Base-by-base conservation (phyloP, 768 basidiomycete genomes). In the Mycena olivaceomarginata region DNA sequence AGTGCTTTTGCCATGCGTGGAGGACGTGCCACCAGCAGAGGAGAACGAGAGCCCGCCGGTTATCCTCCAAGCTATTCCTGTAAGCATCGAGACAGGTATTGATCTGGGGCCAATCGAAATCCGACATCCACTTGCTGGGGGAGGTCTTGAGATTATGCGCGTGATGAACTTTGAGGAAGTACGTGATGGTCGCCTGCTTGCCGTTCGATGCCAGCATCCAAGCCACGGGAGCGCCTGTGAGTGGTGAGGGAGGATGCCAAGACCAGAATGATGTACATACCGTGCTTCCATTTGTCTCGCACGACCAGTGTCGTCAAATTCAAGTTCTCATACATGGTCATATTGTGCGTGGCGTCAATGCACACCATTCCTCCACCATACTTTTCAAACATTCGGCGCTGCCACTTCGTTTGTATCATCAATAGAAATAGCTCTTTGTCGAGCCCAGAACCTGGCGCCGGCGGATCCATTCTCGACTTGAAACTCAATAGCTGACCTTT, bases 291-390 rank as follows among this genome's bases (percentile, higher is more conserved):
- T n/a, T n/a, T n/a, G n/a, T n/a, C n/a, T n/a, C n/a, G n/a, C n/a
- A n/a, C n/a, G n/a, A n/a, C n/a, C n/a, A n/a, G n/a, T n/a, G n/a
- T n/a, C n/a, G n/a, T n/a, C n/a, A n/a, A n/a, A n/a, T n/a, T n/a
- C n/a, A n/a, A n/a, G n/a, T n/a, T n/a, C n/a, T n/a, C n/a, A n/a
- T n/a, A n/a, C n/a, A n/a, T n/a, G n/a, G n/a, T n/a, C n/a, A n/a
- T n/a, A n/a, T n/a, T n/a, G n/a, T n/a, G n/a, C n/a, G n/a, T n/a
- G n/a, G n/a, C n/a, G n/a, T n/a, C n/a, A n/a, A n/a, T n/a, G n/a
- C n/a, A n/a, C n/a, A n/a, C n/a, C n/a, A n/a, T 51, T 51, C 48
- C 48, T 51, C 48, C 48, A 51, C 48, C 48, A 51, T 51, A 51
- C 48, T 51, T 51, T 51, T 51, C 48, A 51, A 51, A 51, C 48